Percentiles rank a stretch among this genome's conserved stretches.
phyloP scores from a whole-genome alignment of 306 rosid genomes.

The Prunus mira region DNA sequence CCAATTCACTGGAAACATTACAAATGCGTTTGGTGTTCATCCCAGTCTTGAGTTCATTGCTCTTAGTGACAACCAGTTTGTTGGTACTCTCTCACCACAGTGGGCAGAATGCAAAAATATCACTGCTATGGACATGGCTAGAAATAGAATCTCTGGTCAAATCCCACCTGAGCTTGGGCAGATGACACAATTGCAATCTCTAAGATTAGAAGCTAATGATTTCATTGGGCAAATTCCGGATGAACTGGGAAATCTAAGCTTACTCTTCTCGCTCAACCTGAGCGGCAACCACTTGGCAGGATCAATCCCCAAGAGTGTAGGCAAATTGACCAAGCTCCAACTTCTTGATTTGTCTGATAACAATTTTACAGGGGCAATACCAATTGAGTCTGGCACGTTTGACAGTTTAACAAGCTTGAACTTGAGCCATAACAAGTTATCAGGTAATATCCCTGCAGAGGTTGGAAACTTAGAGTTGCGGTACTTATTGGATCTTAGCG shows the following conservation, averaged over 20 bases:
- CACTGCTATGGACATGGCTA: constrained; percentile 36
- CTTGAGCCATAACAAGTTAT: constrained; percentile 47
- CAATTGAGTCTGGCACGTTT: constrained; percentile 30
- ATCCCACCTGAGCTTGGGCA: constrained; percentile 48
- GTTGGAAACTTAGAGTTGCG: constrained; percentile 48
- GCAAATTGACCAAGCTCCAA: constrained; percentile 23
- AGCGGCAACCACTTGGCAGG: constrained; percentile 53
- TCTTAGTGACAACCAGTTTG: constrained; percentile 38
- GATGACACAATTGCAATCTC: constrained; percentile 28
- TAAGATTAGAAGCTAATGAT: constrained; percentile 41
- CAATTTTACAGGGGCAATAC: constrained; percentile 44
- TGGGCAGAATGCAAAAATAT: constrained; percentile 56
- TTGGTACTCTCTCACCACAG: constrained; percentile 46
- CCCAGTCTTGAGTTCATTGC: constrained; percentile 15
- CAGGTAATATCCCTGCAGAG: constrained; percentile 48
- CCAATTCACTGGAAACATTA: constrained; percentile 52
- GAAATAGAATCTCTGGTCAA: constrained; percentile 54
- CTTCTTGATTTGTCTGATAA: constrained; percentile 53
- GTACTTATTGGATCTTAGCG: constrained; percentile 52
- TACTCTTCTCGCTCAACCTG: constrained; percentile 36
- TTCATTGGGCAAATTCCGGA: constrained; percentile 46
- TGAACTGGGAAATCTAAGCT: constrained; percentile 43
- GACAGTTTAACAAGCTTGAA: constrained; percentile 32
- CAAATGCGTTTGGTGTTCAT: constrained; percentile 35
- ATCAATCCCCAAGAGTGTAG: constrained; percentile 30